phyloP scores from a whole-genome alignment of 2,329 filamentous ascomycete genomes.

The Alternaria sp. region DNA sequence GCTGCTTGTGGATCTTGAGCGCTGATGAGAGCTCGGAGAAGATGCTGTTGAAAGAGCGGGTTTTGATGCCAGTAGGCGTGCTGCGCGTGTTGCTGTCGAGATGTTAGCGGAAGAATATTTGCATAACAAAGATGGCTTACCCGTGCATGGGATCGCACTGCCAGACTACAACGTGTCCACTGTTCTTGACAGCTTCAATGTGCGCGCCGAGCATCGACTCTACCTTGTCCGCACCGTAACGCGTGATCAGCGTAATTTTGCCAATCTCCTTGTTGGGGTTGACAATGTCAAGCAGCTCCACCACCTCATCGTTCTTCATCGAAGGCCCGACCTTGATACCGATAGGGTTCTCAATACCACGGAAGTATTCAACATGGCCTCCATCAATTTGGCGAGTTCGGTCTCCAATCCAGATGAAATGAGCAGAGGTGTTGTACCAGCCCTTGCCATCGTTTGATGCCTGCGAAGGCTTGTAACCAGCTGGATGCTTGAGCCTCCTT shows the following conservation, averaged over 20 bases:
- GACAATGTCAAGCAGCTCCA: slow-evolving; percentile 80
- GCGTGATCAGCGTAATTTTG: slow-evolving; percentile 95
- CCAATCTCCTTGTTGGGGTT: slow-evolving; percentile 84
- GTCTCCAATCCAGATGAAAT: slow-evolving; percentile 99
- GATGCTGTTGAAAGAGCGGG: slow-evolving; percentile 88
- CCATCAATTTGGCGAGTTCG: slow-evolving; percentile 92
- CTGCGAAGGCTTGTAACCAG: slow-evolving; percentile 50
- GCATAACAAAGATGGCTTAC: slow-evolving; percentile 37
- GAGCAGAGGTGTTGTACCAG: slow-evolving; percentile 93
- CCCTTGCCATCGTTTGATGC: slow-evolving; percentile 59
- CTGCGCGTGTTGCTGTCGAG: slow-evolving; percentile 63
- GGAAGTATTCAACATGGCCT: slow-evolving; percentile 96
- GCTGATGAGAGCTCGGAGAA: slow-evolving; percentile 86
- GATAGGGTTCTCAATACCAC: slow-evolving; percentile 93
- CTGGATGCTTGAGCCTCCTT: slow-evolving; percentile 73
- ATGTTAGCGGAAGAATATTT: slow-evolving; percentile 18
- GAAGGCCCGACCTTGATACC: slow-evolving; percentile 95
- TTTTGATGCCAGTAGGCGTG: slow-evolving; percentile 84
- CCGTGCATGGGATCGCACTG: slow-evolving; percentile 99
- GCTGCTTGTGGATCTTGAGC: slow-evolving; percentile 81
- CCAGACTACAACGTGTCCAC: slow-evolving; percentile 83
- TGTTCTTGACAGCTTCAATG: slow-evolving; percentile 86
- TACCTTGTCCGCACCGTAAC: slow-evolving; percentile 86
- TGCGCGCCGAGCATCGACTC: slow-evolving; percentile 78
- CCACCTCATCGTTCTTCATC: slow-evolving; percentile 78